A percentile compares a stretch with the other conserved stretches of the same genome.
Evolutionary conservation across 129 eudicot species (phyloP).

Genomic region (Artemisia argyi): DNA sequence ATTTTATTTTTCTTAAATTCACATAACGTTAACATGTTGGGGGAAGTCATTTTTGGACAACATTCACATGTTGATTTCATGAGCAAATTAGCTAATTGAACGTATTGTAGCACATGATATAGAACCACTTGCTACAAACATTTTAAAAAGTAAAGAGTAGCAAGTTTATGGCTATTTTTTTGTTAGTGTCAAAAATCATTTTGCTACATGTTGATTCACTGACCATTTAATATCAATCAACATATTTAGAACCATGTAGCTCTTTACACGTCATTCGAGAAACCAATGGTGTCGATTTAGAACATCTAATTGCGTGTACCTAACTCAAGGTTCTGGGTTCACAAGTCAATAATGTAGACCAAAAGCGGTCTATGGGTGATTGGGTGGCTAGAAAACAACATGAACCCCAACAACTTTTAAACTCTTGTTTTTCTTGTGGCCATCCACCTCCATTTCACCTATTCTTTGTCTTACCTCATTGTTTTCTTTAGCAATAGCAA

Average conservation of each 20-base stretch:
- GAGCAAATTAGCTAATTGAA: too few relatives aligned
- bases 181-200: too few relatives aligned
- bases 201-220: too few relatives aligned
- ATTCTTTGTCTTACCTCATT: slow-evolving; percentile 32
- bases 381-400: slow-evolving; percentile 31
- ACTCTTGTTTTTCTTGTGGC: slow-evolving; percentile 3
- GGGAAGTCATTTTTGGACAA: too few relatives aligned
- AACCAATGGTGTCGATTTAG: slow-evolving; percentile 3
- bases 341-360: slow-evolving; percentile 22
- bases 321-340: slow-evolving; percentile 9
- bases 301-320: slow-evolving; percentile 11
- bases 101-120: too few relatives aligned
- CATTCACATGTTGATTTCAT: too few relatives aligned
- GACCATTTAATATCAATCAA: too few relatives aligned
- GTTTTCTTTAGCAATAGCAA: slow-evolving; percentile 24
- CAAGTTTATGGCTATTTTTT: too few relatives aligned
- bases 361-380: slow-evolving; percentile 21
- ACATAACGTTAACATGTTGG: too few relatives aligned
- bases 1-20: too few relatives aligned
- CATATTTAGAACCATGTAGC: not conserved
- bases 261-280: not conserved
- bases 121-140: too few relatives aligned
- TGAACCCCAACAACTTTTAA: slow-evolving; percentile 23
- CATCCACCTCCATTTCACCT: slow-evolving; percentile 41
- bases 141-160: too few relatives aligned